Conservation (phyloP, 768 basidiomycete species). For the Dioszegia crocea region DNA sequence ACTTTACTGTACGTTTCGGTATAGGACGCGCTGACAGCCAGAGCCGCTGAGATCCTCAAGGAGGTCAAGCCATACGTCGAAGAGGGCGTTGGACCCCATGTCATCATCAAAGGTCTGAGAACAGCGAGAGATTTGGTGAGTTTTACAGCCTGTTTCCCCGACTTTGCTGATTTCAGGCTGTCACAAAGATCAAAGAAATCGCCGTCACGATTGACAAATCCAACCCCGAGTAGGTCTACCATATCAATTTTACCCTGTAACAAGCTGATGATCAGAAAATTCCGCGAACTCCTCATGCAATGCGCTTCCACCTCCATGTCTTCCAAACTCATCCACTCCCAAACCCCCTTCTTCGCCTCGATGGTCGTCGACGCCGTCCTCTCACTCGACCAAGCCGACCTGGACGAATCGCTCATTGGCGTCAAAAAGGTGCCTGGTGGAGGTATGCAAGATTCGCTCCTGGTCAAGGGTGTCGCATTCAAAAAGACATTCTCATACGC, state of each 20-base stretch:
- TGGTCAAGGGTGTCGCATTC: conserved; percentile 90
- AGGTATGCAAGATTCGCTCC: conserved; percentile 90
- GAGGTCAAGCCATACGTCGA: conserved; percentile 87
- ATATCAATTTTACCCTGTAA: too few species aligned
- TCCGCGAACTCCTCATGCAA: conserved; percentile 89
- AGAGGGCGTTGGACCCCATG: conserved; percentile 93
- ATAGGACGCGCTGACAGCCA: background rate
- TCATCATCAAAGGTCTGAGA: conserved; percentile 95
- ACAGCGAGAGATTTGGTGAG: conserved; percentile 78
- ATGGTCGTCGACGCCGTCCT: conserved; percentile 98
- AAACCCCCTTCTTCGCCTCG: conserved; percentile 96
- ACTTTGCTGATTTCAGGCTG: conserved; percentile 56
- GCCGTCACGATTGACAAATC: conserved; percentile 86
- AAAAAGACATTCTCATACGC: conserved; percentile 99
- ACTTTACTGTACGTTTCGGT: conserved; percentile 60
- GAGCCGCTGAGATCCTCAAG: conserved; percentile 86
- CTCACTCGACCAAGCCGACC: conserved; percentile 83
- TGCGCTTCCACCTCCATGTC: conserved; percentile 99
- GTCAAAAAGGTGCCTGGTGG: conserved; percentile 97
- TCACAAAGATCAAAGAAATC: conserved; percentile 79
- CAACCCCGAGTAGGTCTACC: conserved; percentile 77
- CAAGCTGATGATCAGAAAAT: conserved; percentile 59
- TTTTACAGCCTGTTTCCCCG: background rate
- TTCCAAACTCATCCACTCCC: conserved; percentile 95
- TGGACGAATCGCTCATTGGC: conserved; percentile 93